Base-by-base conservation (phyloP, 441 rosid genomes). In the Croton setiger region DNA sequence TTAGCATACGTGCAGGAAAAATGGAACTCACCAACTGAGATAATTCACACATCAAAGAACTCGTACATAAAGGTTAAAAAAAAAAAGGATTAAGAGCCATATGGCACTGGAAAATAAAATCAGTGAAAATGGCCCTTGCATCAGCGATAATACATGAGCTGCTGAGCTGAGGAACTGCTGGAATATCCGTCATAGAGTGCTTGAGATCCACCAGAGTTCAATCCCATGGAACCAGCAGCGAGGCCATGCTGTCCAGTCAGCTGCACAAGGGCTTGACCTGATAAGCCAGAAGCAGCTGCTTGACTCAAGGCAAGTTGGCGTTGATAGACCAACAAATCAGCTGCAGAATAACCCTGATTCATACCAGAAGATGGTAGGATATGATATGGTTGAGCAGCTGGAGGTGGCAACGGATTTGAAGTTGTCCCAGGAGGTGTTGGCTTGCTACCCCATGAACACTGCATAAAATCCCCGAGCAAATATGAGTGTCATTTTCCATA, bases 211-310 rank as follows among this genome's bases (percentile, higher is more conserved):
- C 56, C 56, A 31, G 68, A 64, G 44, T 64, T 64, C 56, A 64
- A 13, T 2, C 57, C 44, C 69, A 52, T 18, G 3, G 76, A 73
- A 37, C 75, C 81, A 53, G 80, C 75, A 18, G 55, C 27, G 0
- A 77, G 77, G 59, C 78, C 74, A 67, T 78, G 84, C 36, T 77
- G 84, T 67, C 81, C 84, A 12, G 75, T 74, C 68, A 78, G 53
- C 70, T 78, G 84, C 47, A 78, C 61, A 61, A 78, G 75, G 31
- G 81, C 81, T 72, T 80, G 80, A 27, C 80, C 80, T 20, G 80
- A 77, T 36, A 73, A 78, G 58, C 80, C 78, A 59, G 81, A 78
- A 33, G 78, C 79, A 35, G 79, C 57, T 20, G 57, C 57, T 33
- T 53, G 57, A 33, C 57, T 53, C 33, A 53, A 12, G 6, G 33